phyloP scores from a whole-genome alignment of 2,329 filamentous ascomycete genomes.

The Aspergillus sp. region DNA sequence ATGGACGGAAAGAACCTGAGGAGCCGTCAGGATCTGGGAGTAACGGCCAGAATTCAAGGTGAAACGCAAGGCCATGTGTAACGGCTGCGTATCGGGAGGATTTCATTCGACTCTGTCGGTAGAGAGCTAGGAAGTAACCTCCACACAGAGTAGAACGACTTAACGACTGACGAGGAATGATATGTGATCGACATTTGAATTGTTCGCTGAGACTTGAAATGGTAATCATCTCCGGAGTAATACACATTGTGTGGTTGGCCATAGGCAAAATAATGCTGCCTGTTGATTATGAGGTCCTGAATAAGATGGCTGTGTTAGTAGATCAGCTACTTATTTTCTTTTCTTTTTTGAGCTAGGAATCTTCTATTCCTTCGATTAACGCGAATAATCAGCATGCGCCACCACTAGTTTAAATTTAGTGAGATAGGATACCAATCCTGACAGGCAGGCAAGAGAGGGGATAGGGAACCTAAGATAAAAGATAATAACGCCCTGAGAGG shows the following conservation, averaged over 20 bases:
- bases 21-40: not conserved
- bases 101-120: not conserved
- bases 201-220: not conserved
- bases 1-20: not conserved
- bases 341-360: not conserved
- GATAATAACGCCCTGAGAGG: too few species aligned
- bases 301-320: not conserved
- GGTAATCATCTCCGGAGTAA: not conserved
- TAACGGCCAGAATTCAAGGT: not conserved
- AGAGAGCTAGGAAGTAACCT: not conserved
- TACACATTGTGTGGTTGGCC: not conserved
- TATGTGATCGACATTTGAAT: not conserved
- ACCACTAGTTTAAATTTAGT: not conserved
- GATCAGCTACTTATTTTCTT: not conserved
- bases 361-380: not conserved
- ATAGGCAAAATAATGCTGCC: not conserved
- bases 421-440: too few species aligned
- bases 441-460: too few species aligned
- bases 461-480: too few species aligned
- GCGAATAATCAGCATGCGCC: not conserved
- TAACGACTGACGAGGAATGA: not conserved
- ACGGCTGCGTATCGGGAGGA: not conserved
- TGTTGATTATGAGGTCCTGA: not conserved
- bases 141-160: not conserved
- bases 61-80: not conserved